phyloP scores from a whole-genome alignment of 352 stramenopile species.

The Pythium biforme region DNA sequence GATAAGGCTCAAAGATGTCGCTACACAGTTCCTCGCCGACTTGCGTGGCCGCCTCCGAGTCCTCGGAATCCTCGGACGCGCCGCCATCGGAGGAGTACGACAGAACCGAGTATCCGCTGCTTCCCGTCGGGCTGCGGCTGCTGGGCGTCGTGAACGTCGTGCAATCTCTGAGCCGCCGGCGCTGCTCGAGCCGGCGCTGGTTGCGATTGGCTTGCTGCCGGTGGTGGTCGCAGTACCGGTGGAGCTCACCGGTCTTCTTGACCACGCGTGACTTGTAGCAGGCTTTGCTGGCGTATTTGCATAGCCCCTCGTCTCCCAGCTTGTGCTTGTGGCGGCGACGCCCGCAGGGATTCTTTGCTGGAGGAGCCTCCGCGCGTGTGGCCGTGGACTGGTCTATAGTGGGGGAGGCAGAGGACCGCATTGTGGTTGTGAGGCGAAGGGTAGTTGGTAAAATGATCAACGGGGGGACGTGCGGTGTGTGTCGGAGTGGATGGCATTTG shows the following conservation, averaged over 20 bases:
- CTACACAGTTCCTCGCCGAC: not conserved
- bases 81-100: slow-evolving; percentile 10
- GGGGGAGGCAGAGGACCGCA: not conserved
- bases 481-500: not conserved
- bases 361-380: slow-evolving; percentile 1
- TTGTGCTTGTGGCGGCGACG: slow-evolving; percentile 21
- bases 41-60: not conserved
- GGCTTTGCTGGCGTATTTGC: slow-evolving; percentile 71
- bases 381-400: not conserved
- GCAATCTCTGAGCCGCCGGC: slow-evolving; percentile 29
- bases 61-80: slow-evolving; percentile 1
- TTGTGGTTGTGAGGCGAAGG: not conserved
- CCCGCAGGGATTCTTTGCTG: slow-evolving; percentile 27
- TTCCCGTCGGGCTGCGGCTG: not conserved
- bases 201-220: slow-evolving; percentile 72
- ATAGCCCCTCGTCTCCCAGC: slow-evolving; percentile 39
- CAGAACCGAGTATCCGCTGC: not conserved
- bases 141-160: not conserved
- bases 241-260: slow-evolving; percentile 68
- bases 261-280: slow-evolving; percentile 54
- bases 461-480: not conserved
- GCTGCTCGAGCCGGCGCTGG: slow-evolving; percentile 66
- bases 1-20: slow-evolving; percentile 12
- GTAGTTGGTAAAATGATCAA: not conserved
- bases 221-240: slow-evolving; percentile 75